Percentiles rank a stretch among this genome's conserved stretches.
Evolutionary conservation across 768 basidiomycete species (phyloP).

Genomic region (Lactarius hengduanensis): DNA sequence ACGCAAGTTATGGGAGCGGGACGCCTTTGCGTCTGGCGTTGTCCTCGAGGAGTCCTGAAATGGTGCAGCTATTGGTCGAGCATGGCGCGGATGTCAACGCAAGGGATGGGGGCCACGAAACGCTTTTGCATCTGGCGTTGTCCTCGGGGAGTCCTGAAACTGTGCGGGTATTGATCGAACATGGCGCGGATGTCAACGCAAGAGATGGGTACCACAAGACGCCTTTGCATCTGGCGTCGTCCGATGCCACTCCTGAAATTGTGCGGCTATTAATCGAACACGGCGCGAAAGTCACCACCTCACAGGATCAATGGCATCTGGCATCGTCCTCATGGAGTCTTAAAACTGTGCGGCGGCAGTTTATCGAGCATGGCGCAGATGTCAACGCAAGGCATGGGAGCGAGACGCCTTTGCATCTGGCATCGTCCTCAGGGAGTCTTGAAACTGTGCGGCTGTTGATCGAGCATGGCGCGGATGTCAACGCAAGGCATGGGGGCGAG

Average conservation of each 20-base stretch:
- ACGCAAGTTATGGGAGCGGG: no score
- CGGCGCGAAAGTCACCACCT: no score
- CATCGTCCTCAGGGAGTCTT: not conserved
- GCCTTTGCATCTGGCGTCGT: no score
- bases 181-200: not conserved
- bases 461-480: not conserved
- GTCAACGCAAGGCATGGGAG: not conserved
- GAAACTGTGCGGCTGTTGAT: not conserved
- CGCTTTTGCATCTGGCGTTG: not conserved
- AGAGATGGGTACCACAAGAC: no score
- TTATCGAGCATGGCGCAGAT: not conserved
- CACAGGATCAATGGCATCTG: not conserved
- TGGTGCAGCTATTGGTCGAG: no score
- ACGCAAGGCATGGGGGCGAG: not conserved
- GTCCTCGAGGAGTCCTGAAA: no score
- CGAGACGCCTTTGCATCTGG: not conserved
- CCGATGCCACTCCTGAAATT: no score
- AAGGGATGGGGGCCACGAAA: no score
- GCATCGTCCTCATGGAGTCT: not conserved
- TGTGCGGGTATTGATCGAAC: not conserved
- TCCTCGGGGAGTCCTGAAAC: not conserved
- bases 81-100: no score
- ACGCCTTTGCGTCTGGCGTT: no score
- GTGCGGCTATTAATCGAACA: no score
- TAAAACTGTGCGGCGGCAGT: not conserved